These are phyloP conservation scores for Leptosphaerulina australis DNA, from an alignment of 2,329 filamentous ascomycete species.

Conservation along the genomic window DNA sequence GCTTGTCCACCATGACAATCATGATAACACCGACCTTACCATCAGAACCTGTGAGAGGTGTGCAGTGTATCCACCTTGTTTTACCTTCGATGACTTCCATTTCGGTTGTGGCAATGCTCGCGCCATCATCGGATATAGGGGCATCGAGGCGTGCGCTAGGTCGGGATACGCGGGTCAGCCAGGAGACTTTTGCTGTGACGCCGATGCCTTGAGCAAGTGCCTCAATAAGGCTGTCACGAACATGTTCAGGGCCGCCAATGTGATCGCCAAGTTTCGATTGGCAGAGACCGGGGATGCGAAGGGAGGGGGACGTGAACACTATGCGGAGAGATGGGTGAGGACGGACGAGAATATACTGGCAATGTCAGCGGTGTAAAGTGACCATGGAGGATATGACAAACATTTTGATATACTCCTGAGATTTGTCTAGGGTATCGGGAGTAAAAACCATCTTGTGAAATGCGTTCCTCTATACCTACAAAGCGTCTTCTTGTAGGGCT, in stretches of 20 bases:
- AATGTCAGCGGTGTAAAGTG: background rate
- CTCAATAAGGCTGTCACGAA: conserved; percentile 58
- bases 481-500: conserved; percentile 38
- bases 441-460: conserved; percentile 35
- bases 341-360: conserved; percentile 54
- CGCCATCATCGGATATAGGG: conserved; percentile 8
- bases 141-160: background rate
- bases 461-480: conserved; percentile 48
- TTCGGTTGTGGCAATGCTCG: conserved; percentile 5
- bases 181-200: conserved; percentile 75
- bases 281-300: conserved; percentile 54
- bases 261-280: conserved; percentile 53
- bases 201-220: conserved; percentile 70
- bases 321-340: conserved; percentile 55
- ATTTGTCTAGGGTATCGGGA: conserved; percentile 47
- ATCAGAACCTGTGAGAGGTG: conserved; percentile 69
- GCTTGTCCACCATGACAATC: conserved; percentile 69
- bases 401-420: conserved; percentile 62
- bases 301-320: conserved; percentile 54
- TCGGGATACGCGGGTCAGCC: conserved; percentile 49
- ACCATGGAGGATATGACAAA: conserved; percentile 39
- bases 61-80: conserved; percentile 76
- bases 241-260: conserved; percentile 55
- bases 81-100: conserved; percentile 55
- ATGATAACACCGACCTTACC: conserved; percentile 75